Percentiles rank a stretch among this genome's conserved stretches.
Evolutionary conservation across 352 stramenopile species (phyloP).

Genomic region (Globisporangium barbulae): DNA sequence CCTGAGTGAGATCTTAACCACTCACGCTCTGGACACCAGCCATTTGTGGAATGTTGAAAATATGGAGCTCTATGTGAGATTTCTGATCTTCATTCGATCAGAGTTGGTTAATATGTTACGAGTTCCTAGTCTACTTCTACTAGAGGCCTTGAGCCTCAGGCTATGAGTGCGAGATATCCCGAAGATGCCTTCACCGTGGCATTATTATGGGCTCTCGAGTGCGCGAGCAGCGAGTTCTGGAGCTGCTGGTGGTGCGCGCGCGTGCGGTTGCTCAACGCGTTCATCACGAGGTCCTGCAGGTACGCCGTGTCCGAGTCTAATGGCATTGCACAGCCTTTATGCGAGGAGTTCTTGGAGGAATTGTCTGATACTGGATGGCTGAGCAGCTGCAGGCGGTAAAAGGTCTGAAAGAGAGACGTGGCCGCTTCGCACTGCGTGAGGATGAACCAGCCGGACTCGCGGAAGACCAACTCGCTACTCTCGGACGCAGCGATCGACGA

Average conservation of each 20-base stretch:
- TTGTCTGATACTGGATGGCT: neutral
- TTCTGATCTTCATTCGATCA: neutral
- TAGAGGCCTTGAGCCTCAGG: neutral
- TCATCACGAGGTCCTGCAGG: slow-evolving; percentile 16
- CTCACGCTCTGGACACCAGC: no score
- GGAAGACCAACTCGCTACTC: slow-evolving; percentile 11
- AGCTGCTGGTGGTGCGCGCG: slow-evolving; percentile 14
- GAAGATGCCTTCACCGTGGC: neutral
- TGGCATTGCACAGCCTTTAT: neutral
- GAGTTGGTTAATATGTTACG: neutral
- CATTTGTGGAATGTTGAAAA: no score
- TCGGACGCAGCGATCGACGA: slow-evolving; percentile 12
- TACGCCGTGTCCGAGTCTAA: slow-evolving; percentile 7
- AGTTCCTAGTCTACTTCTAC: neutral
- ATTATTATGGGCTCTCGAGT: neutral
- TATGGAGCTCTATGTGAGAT: no score
- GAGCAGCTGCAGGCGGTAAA: slow-evolving; percentile 14
- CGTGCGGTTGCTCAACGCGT: slow-evolving; percentile 14
- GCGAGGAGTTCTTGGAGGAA: neutral
- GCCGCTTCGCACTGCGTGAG: neutral
- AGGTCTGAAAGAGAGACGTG: slow-evolving; percentile 16
- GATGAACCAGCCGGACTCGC: slow-evolving; percentile 14
- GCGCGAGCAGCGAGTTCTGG: slow-evolving; percentile 10
- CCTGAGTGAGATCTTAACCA: no score
- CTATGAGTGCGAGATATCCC: neutral